Base-by-base conservation (phyloP, 768 basidiomycete species). In the Mycena kentingensis region DNA sequence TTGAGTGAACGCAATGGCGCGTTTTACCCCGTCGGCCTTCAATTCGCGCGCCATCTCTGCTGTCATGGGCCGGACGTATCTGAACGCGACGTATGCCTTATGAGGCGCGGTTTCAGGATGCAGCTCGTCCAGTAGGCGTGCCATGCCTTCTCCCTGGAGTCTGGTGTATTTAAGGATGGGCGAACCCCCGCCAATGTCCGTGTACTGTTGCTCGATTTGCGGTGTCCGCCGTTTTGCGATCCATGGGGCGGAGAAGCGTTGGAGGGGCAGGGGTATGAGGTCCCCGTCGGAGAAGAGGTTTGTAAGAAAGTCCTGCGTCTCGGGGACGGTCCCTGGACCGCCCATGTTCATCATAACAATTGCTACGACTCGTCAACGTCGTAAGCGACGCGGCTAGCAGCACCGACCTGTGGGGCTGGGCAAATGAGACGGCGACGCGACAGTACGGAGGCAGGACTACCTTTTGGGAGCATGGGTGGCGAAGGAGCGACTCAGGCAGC, bases 311-410 rank as follows among this genome's bases (percentile, higher is more conserved):
- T 88, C 86, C 65, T 93, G 79, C 6, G 97, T 98, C 74, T 98
- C 96, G 4, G 86, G 75, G 35, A 97, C 93, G 51, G 93, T 95
- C 45, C 90, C 82, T 21, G 96, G 97, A 2, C 97, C 97, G 37
- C 97, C 97, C 97, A 99, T 99, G 71, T 98, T 99, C 74, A 99
- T 77, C 89, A 99, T 90, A 35, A 99, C 93, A 57, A 98, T 81
- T 31, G 90, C 96, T 79, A 42, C 27, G 49, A 59, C 28, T 46
- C 27, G 52, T 61, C 50, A 61, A 58, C 52, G 28, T 31, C 37
- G 38, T 31, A 31, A n/a, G 6, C 25, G 27, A 45, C 49, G 37
- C 52, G 22, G 44, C 16, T 24, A 52, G 32, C 32, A 26, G 48
- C 46, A 49, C 58, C 43, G 50, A 86, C 84, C 84, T 80, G 84